Percentiles rank a stretch among this genome's conserved stretches.
Evolutionary conservation across 176 grass and related monocot species (phyloP).

Genomic region (Aechmea fasciata): DNA sequence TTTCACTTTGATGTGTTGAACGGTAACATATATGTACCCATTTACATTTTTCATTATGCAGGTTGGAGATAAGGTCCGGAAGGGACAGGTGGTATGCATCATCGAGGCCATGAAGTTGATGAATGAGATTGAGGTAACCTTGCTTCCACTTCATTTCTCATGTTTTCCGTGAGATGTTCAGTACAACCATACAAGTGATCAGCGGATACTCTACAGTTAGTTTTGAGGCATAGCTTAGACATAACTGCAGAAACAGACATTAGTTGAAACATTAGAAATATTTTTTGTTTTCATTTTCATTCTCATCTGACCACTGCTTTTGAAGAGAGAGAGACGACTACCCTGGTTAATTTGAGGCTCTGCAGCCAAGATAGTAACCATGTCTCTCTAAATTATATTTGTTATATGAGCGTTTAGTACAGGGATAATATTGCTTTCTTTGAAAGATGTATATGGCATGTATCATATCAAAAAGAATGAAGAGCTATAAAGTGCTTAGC

Average conservation of each 20-base stretch:
- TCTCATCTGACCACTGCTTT: no score
- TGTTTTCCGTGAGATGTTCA: neutral
- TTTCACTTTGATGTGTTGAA: neutral
- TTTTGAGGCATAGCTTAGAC: no score
- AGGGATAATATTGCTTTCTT: neutral
- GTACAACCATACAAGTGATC: neutral
- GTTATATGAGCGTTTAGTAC: neutral
- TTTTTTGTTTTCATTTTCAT: no score
- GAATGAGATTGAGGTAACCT: slow-evolving; percentile 45
- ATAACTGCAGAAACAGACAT: no score
- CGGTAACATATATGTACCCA: neutral
- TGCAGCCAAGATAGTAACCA: neutral
- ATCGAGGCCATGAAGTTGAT: slow-evolving; percentile 58
- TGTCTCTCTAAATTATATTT: neutral
- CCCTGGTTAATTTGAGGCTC: neutral
- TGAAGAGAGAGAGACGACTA: neutral
- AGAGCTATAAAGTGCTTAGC: neutral
- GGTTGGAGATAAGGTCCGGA: slow-evolving; percentile 38
- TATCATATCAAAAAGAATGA: neutral
- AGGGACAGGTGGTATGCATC: slow-evolving; percentile 46
- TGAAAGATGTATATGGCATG: neutral
- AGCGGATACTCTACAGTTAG: no score
- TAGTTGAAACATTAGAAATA: no score
- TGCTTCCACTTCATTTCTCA: neutral
- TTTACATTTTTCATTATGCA: neutral